These are phyloP conservation scores for Comarum palustre DNA, from an alignment of 306 rosid species.

Conservation along the genomic window DNA sequence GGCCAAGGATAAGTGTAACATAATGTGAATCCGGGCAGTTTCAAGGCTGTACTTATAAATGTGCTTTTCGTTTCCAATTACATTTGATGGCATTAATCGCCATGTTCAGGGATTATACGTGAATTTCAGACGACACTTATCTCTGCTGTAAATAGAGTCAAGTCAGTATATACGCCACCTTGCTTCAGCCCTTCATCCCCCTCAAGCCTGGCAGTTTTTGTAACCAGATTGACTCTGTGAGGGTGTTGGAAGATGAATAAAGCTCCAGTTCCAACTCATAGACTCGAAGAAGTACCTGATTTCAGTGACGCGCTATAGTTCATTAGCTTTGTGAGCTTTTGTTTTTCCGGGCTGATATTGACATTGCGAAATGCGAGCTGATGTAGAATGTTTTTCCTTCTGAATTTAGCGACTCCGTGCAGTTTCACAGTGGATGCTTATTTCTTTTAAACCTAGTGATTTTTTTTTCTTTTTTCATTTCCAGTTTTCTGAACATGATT, in stretches of 20 bases:
- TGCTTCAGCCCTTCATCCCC: neutral
- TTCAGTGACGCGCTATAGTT: neutral
- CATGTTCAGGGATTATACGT: slow-evolving; percentile 35
- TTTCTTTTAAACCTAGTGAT: neutral
- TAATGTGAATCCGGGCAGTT: slow-evolving; percentile 59
- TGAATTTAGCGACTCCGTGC: neutral
- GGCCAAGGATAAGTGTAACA: slow-evolving; percentile 77
- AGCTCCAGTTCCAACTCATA: slow-evolving; percentile 4
- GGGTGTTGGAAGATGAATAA: slow-evolving; percentile 16
- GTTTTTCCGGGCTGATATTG: neutral
- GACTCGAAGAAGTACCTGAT: neutral
- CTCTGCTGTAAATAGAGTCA: slow-evolving; percentile 49
- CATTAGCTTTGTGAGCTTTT: neutral
- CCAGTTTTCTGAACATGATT: neutral
- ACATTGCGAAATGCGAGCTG: slow-evolving; percentile 12
- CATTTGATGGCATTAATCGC: slow-evolving; percentile 22
- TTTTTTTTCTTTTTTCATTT: neutral
- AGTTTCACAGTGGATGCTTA: neutral
- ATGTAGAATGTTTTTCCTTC: neutral
- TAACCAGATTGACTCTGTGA: slow-evolving; percentile 5
- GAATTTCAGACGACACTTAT: slow-evolving; percentile 33
- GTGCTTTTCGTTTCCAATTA: slow-evolving; percentile 24
- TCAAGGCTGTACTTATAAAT: slow-evolving; percentile 45
- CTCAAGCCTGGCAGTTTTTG: neutral
- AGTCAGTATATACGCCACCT: slow-evolving; percentile 13